A percentile compares a stretch with the other conserved stretches of the same genome.
These are phyloP conservation scores for Acer saccharum DNA, from an alignment of 345 rosid genomes.

Conservation along the genomic window DNA sequence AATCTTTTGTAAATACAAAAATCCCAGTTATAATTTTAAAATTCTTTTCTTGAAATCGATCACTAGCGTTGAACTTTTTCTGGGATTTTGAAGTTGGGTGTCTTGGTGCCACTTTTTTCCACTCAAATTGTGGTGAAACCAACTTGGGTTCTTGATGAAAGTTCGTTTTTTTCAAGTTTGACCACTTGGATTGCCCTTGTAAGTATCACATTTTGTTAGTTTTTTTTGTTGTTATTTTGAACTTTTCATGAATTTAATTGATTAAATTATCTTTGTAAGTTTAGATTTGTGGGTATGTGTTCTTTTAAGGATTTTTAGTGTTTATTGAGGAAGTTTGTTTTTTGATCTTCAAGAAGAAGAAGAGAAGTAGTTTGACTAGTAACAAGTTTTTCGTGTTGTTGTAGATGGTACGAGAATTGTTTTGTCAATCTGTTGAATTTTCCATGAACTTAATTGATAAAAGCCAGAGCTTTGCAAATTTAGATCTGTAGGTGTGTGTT, in stretches of 20 bases:
- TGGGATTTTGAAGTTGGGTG: not conserved
- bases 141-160: too few species aligned
- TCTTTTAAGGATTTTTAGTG: too few species aligned
- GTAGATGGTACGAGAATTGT: not conserved
- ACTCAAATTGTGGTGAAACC: too few species aligned
- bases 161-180: too few species aligned
- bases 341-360: not conserved
- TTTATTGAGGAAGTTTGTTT: not conserved
- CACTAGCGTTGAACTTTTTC: not conserved
- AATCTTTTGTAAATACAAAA: not conserved
- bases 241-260: not conserved
- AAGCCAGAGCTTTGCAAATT: too few species aligned
- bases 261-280: not conserved
- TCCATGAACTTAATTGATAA: not conserved
- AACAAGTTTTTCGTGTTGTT: too few species aligned
- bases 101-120: too few species aligned
- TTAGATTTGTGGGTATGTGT: not conserved
- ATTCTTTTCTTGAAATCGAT: too few species aligned
- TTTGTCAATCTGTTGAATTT: too few species aligned
- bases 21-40: not conserved
- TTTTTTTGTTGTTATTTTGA: too few species aligned
- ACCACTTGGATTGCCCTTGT: not conserved
- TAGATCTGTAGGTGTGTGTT: not conserved
- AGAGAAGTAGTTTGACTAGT: not conserved
- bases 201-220: not conserved